phyloP scores from a whole-genome alignment of 2,329 filamentous ascomycete species.

The Aureobasidium sp. region DNA sequence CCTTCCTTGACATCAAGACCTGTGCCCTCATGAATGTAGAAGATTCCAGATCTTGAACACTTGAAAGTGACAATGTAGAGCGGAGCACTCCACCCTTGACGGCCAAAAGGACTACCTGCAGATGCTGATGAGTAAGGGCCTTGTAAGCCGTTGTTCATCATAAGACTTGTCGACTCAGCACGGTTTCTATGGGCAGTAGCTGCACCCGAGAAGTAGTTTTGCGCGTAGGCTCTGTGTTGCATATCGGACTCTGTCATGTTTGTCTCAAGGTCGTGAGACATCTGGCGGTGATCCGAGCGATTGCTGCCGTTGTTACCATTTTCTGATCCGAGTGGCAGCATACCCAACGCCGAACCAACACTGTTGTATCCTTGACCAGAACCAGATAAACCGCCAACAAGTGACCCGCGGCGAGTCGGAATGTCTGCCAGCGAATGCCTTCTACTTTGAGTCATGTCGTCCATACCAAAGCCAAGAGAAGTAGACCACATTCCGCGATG shows the following conservation, averaged over 20 bases:
- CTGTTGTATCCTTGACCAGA: not conserved
- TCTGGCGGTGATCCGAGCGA: not conserved
- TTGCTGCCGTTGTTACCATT: not conserved
- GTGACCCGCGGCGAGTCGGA: conserved; percentile 30
- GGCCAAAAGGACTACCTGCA: conserved; percentile 21
- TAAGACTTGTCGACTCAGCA: conserved; percentile 22
- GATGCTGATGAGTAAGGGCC: conserved; percentile 13
- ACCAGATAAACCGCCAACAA: conserved; percentile 20
- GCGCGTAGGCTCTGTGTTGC: conserved; percentile 17
- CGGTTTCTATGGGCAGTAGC: conserved; percentile 16
- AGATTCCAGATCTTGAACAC: conserved; percentile 88
- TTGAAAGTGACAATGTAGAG: conserved; percentile 94
- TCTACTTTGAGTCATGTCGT: conserved; percentile 63
- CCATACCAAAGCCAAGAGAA: conserved; percentile 26
- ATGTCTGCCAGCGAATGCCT: conserved; percentile 66
- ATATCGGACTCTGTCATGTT: conserved; percentile 15
- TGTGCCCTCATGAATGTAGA: conserved; percentile 93
- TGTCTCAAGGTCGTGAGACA: not conserved
- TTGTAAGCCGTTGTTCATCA: conserved; percentile 17
- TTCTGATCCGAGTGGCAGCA: not conserved
- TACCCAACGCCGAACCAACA: not conserved
- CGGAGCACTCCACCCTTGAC: conserved; percentile 52
- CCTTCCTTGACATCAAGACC: conserved; percentile 84
- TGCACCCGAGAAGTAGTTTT: conserved; percentile 19
- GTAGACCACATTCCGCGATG: conserved; percentile 12